Base-by-base conservation (phyloP, 164 flowering plant species). In the Kalanchoe fedtschenkoi region DNA sequence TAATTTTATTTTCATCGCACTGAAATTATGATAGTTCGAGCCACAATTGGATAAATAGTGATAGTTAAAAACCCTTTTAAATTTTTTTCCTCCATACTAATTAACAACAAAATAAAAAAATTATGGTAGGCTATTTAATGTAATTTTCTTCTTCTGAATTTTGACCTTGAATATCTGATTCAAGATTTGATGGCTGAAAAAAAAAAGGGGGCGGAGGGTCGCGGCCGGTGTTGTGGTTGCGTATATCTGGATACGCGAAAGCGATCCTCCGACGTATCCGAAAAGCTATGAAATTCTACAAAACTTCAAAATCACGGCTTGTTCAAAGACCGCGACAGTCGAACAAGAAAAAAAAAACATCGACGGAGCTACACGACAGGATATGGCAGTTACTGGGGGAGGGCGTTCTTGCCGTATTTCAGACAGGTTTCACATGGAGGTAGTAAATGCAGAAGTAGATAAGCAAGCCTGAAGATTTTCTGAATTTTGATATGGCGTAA, bases 371-470 rank as follows among this genome's bases (percentile, higher is more conserved):
- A 47, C 13, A 47, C 28, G 55, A 47, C 28, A 51, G 14, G 32
- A 51, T 51, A 51, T 28, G 56, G 32, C 26, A 10, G 56, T 51
- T 26, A 51, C 56, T 24, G 26, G 56, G 32, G 56, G 32, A 51
- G 56, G 55, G 4, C 13, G n/a, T 26, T 51, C 26, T 8, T 51
- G 56, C 33, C 56, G 13, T 51, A 17, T 26, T 51, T 51, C 6
- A 32, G 56, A 11, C 56, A 51, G 56, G 32, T 51, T 51, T 51
- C 56, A 51, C 56, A 51, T 51, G 56, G 32, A 26, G 32, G 56
- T 26, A 51, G 28, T 47, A 47, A 47, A 51, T 51, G 56, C 14
- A 51, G 24, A 32, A 26, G 4, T 28, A 51, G 13, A 1, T 24
- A 51, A 17, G 26, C 26, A 51, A 26, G 56, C 11, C 7, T 22